phyloP scores from a whole-genome alignment of 257 asterid species.

The Haberlea rhodopensis region DNA sequence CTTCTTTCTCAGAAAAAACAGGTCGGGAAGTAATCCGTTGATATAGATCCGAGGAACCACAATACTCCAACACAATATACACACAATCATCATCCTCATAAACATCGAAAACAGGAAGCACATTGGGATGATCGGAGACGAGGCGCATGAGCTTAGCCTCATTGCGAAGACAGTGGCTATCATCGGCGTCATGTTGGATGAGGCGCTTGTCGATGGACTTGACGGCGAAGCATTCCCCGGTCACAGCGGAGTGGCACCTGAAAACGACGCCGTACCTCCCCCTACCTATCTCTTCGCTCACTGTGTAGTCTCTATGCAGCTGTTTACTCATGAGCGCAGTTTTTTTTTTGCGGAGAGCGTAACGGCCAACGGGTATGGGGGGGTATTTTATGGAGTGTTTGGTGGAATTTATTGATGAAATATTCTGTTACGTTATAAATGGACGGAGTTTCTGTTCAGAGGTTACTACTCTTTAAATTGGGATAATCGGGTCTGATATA shows the following conservation, averaged over 20 bases:
- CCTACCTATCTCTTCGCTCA: slow-evolving; percentile 64
- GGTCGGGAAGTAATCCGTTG: slow-evolving; percentile 39
- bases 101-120: slow-evolving; percentile 43
- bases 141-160: slow-evolving; percentile 59
- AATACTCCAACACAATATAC: slow-evolving; percentile 61
- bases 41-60: slow-evolving; percentile 55
- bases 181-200: slow-evolving; percentile 56
- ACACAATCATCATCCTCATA: slow-evolving; percentile 63
- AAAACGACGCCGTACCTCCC: slow-evolving; percentile 75
- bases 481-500: too few relatives aligned
- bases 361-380: slow-evolving; percentile 25
- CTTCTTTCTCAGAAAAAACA: slow-evolving; percentile 53
- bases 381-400: neutral
- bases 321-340: slow-evolving; percentile 47
- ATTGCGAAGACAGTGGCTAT: slow-evolving; percentile 57
- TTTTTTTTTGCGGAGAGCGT: neutral
- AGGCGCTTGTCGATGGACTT: slow-evolving; percentile 61
- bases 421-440: too few relatives aligned
- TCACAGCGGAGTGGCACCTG: slow-evolving; percentile 47
- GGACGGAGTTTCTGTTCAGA: too few relatives aligned
- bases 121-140: slow-evolving; percentile 44
- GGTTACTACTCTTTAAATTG: too few relatives aligned
- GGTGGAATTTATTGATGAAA: too few relatives aligned
- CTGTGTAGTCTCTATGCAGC: slow-evolving; percentile 49
- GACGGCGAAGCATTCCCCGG: slow-evolving; percentile 60